Conservation (phyloP, 73 alveolate species). For the Paramecium primaurelia region DNA sequence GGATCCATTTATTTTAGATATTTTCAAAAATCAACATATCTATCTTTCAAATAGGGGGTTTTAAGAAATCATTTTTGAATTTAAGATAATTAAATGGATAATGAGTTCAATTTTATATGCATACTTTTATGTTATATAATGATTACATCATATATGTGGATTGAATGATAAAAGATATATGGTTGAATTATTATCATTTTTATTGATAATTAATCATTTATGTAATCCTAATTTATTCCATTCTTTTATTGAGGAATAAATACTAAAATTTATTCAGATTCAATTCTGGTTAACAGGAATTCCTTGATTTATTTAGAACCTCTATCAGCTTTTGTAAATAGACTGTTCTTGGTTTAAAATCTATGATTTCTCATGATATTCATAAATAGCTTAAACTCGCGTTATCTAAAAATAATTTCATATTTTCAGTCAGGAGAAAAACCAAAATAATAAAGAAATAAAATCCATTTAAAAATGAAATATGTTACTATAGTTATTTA, state of each 20-base stretch:
- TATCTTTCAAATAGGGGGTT: constrained; percentile 73
- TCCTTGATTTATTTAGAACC: constrained; percentile 90
- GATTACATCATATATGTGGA: constrained; percentile 99
- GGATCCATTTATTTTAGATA: constrained; percentile 99
- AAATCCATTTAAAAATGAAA: no score
- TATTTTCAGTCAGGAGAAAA: no score
- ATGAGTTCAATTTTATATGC: constrained; percentile 70
- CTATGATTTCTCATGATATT: constrained; percentile 95
- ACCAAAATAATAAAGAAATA: no score
- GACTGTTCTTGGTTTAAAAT: constrained; percentile 93
- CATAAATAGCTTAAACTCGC: constrained; percentile 94
- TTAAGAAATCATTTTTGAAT: constrained; percentile 83
- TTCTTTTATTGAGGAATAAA: constrained; percentile 99
- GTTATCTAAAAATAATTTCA: no score
- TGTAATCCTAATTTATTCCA: constrained; percentile 99
- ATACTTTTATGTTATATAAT: constrained; percentile 93
- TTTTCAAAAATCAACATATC: constrained; percentile 97
- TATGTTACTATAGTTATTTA: no score
- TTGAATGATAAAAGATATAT: constrained; percentile 99
- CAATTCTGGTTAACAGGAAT: constrained; percentile 75
- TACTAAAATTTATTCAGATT: constrained; percentile 90
- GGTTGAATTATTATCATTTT: constrained; percentile 97
- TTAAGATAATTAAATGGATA: constrained; percentile 80
- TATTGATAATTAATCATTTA: constrained; percentile 97
- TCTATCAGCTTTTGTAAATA: constrained; percentile 91